phyloP scores from a whole-genome alignment of 106 monocot genomes.

The Acanthochlamys bracteata region DNA sequence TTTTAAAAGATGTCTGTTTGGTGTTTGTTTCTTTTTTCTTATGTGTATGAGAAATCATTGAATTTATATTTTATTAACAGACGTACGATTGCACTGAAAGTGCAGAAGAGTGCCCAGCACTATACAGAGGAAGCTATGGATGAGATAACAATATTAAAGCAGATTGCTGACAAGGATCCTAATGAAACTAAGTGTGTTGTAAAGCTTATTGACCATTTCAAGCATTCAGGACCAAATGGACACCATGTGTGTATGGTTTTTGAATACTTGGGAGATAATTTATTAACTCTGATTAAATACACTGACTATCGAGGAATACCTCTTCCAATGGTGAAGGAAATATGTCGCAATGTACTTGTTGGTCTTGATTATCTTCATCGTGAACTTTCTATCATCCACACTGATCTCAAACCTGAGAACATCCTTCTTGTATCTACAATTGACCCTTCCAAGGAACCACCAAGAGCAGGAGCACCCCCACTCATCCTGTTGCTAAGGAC shows the following conservation, averaged over 20 bases:
- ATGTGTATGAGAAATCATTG: conserved; percentile 5
- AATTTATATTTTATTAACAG: conserved; percentile 31
- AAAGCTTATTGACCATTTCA: conserved; percentile 97
- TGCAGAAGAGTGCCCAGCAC: conserved; percentile 99
- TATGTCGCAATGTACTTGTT: conserved; percentile 65
- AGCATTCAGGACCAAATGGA: conserved; percentile 93
- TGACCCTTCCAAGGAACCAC: conserved; percentile 76
- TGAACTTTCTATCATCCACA: conserved; percentile 85
- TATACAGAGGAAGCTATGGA: conserved; percentile 99
- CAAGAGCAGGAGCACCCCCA: conserved; percentile 24
- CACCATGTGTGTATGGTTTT: conserved; percentile 99
- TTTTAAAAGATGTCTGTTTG: background rate
- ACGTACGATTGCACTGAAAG: conserved; percentile 91
- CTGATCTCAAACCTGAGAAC: conserved; percentile 97
- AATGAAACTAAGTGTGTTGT: conserved; percentile 75
- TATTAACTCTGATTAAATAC: conserved; percentile 95
- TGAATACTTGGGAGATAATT: conserved; percentile 90
- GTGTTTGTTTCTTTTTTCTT: background rate
- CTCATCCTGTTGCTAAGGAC: conserved; percentile 29
- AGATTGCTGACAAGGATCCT: conserved; percentile 83
- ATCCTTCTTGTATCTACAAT: conserved; percentile 67
- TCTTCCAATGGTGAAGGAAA: conserved; percentile 75
- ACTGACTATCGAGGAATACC: conserved; percentile 76
- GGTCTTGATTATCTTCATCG: conserved; percentile 92
- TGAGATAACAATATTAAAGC: conserved; percentile 96